These are phyloP conservation scores for Ascochyta koolunga DNA, from an alignment of 2,329 filamentous ascomycete genomes.

Conservation along the genomic window DNA sequence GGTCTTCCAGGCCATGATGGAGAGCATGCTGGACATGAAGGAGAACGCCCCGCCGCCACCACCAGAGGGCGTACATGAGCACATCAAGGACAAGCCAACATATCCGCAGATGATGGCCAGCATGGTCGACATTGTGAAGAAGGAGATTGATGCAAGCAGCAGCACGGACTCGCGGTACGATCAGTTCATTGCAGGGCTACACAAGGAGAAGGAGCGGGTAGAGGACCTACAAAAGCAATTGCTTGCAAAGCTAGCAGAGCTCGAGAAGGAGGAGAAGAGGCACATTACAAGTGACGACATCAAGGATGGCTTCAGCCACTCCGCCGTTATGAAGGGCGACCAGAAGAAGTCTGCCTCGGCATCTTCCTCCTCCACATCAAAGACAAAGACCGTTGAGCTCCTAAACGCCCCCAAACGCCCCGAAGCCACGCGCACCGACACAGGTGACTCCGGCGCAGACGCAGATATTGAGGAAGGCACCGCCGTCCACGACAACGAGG, in stretches of 20 bases:
- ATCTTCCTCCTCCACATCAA: slow-evolving; percentile 29
- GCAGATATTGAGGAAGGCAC: slow-evolving; percentile 64
- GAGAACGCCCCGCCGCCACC: slow-evolving; percentile 71
- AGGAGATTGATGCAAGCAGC: slow-evolving; percentile 75
- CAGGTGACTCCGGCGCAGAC: slow-evolving; percentile 62
- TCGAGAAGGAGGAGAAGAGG: slow-evolving; percentile 81
- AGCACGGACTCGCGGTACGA: slow-evolving; percentile 69
- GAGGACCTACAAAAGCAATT: slow-evolving; percentile 78
- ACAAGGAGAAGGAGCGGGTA: slow-evolving; percentile 78
- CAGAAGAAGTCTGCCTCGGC: slow-evolving; percentile 32
- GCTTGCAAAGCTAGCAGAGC: slow-evolving; percentile 72
- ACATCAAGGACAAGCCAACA: slow-evolving; percentile 76
- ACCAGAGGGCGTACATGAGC: slow-evolving; percentile 78
- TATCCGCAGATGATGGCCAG: slow-evolving; percentile 99
- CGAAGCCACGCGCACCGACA: slow-evolving; percentile 46
- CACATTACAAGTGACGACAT: slow-evolving; percentile 95
- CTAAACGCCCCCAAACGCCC: slow-evolving; percentile 68
- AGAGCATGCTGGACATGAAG: slow-evolving; percentile 66
- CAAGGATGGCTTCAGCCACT: slow-evolving; percentile 89
- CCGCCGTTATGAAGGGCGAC: slow-evolving; percentile 64
- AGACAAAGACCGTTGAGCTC: slow-evolving; percentile 64
- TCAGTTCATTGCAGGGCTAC: slow-evolving; percentile 79
- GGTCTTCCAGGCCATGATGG: slow-evolving; percentile 88
- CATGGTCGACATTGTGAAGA: slow-evolving; percentile 92
- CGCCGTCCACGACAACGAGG: slow-evolving; percentile 59